Base-by-base conservation (phyloP, 1,284 basidiomycete genomes). In the Sporisorium iseilematis-ciliati region DNA sequence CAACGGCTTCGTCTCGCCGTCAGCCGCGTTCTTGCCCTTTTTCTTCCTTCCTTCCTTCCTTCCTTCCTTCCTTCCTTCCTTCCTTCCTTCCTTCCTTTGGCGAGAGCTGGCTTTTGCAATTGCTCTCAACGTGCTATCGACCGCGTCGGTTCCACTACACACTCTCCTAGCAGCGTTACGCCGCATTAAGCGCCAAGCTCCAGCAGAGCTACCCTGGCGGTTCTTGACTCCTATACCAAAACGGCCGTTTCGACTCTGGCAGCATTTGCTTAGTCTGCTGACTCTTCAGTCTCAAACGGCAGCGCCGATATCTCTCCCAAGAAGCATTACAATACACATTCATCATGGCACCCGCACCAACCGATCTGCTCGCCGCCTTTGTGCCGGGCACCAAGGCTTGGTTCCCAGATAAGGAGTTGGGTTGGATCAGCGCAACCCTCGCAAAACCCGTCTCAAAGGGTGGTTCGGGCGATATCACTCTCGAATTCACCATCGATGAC, bases 361-460 rank as follows among this genome's bases (percentile, higher is more conserved):
- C 75, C 11, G 75, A 76, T 21, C 65, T 70, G 26, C 77, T 85
- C 29, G 70, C 73, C 12, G 78, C 83, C 31, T 87, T 86, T 57
- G 75, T 82, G 51, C 74, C 80, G 50, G 86, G 86, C 54, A 86
- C 86, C 20, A 82, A 85, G 46, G 84, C 85, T 48, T 88, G 87
- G 94, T 93, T 95, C 85, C 89, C 93, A 78, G 93, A 96, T 88
- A 94, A 93, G 87, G 93, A 95, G 77, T 90, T 91, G 70, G 93
- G 93, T 75, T 96, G 94, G 94, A 89, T 95, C 82, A 92, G 92
- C 62, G 94, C 92, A 67, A 92, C 94, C 85, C 92, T 95, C 76
- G 88, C 88, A 57, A 88, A 89, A 25, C 75, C 79, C 21, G 58
- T 65, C 23, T 40, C 67, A n/a, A 65, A 63, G 45, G 64, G 74